Conservation (phyloP, 306 rosid species). For the Purshia tridentata region DNA sequence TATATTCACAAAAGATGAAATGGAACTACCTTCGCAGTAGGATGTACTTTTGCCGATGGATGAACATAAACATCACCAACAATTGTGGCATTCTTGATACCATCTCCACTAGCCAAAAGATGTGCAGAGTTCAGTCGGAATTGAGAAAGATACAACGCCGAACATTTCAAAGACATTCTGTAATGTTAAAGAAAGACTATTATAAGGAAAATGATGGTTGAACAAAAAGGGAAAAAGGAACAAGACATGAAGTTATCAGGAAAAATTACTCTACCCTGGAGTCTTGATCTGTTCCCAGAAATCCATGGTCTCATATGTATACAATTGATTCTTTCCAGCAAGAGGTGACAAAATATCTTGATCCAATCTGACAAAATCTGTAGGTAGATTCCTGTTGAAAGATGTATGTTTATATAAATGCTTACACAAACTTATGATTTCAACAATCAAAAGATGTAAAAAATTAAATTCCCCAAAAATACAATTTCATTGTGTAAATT, state of each 20-base stretch:
- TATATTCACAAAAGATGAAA: background rate
- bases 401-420: conserved; percentile 2
- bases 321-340: conserved; percentile 91
- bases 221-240: conserved; percentile 14
- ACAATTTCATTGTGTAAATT: background rate
- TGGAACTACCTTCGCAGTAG: conserved; percentile 72
- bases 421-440: conserved; percentile 19
- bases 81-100: conserved; percentile 58
- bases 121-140: conserved; percentile 70
- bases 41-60: conserved; percentile 95
- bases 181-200: conserved; percentile 33
- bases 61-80: conserved; percentile 83
- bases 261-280: conserved; percentile 62
- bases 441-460: background rate
- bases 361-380: conserved; percentile 87
- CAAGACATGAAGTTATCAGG: background rate
- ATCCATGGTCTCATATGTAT: conserved; percentile 78
- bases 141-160: conserved; percentile 85
- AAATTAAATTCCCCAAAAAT: conserved; percentile 15
- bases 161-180: conserved; percentile 96
- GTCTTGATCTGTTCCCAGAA: conserved; percentile 99
- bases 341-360: conserved; percentile 98
- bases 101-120: conserved; percentile 79
- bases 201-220: conserved; percentile 6
- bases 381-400: conserved; percentile 65